phyloP scores from a whole-genome alignment of 1,139 yeast species.

The Geotrichum siamense region DNA sequence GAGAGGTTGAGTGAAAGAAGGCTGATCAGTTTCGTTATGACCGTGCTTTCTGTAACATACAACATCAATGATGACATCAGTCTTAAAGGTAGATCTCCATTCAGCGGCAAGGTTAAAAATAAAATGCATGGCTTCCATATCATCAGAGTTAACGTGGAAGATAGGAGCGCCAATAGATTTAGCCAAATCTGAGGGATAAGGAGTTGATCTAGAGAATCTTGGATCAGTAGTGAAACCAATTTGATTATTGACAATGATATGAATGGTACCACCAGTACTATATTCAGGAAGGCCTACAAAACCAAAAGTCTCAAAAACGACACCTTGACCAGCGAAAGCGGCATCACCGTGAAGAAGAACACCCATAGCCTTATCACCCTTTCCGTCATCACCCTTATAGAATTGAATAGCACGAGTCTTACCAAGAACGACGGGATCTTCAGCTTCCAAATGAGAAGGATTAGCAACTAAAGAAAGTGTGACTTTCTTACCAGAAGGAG shows the following conservation, averaged over 20 bases:
- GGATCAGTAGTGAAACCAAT: slow-evolving; percentile 99
- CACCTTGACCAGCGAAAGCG: slow-evolving; percentile 98
- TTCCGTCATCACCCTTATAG: slow-evolving; percentile 78
- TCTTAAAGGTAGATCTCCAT: slow-evolving; percentile 95
- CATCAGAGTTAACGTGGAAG: slow-evolving; percentile 98
- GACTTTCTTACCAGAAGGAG: slow-evolving; percentile 95
- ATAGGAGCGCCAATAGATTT: slow-evolving; percentile 95
- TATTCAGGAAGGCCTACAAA: slow-evolving; percentile 87
- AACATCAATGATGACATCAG: slow-evolving; percentile 92
- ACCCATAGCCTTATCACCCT: slow-evolving; percentile 80
- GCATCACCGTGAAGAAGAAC: slow-evolving; percentile 98
- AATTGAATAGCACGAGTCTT: slow-evolving; percentile 96
- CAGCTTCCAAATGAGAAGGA: slow-evolving; percentile 98
- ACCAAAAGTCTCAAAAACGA: slow-evolving; percentile 97
- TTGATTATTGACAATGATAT: slow-evolving; percentile 93
- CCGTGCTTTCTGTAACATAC: slow-evolving; percentile 99
- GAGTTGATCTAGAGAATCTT: slow-evolving; percentile 92
- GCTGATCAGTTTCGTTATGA: slow-evolving; percentile 99
- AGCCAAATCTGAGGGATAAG: slow-evolving; percentile 96
- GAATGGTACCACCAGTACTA: slow-evolving; percentile 97
- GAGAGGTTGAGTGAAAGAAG: slow-evolving; percentile 95
- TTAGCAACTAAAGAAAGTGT: slow-evolving; percentile 94
- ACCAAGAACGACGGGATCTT: slow-evolving; percentile 97
- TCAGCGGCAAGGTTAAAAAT: slow-evolving; percentile 96
- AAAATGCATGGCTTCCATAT: slow-evolving; percentile 86